A percentile compares a stretch with the other conserved stretches of the same genome.
Conservation (phyloP, 371 early-diverging fungal species). For the Encephalitozoon romaleae region DNA sequence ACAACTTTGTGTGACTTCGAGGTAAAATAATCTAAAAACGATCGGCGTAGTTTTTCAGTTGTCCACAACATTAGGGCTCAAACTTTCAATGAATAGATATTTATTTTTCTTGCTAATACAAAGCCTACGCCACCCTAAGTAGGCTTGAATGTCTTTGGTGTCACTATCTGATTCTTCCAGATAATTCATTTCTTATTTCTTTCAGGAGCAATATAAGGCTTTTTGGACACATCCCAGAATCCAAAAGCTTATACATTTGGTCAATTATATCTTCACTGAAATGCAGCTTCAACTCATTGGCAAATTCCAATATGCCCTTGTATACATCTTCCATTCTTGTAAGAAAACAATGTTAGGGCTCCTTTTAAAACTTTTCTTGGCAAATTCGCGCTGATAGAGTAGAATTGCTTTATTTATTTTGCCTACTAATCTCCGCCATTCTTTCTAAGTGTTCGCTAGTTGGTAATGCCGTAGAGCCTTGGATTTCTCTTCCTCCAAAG, state of each 20-base stretch:
- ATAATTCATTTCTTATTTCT: conserved; percentile 7
- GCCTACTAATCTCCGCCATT: conserved; percentile 47
- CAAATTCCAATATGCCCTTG: not conserved
- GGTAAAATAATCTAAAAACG: conserved; percentile 80
- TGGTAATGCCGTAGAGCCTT: not conserved
- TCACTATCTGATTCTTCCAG: not conserved
- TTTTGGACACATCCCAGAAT: conserved; percentile 18
- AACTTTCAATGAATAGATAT: conserved; percentile 2
- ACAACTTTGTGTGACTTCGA: conserved; percentile 71
- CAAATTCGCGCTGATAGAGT: not conserved
- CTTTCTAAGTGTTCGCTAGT: conserved; percentile 41
- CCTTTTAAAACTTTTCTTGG: not conserved
- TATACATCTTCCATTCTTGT: not conserved
- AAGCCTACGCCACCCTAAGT: not conserved
- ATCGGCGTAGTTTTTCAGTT: conserved; percentile 57
- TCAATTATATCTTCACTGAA: conserved; percentile 22
- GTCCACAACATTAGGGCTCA: conserved; percentile 30
- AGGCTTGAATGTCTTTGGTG: not conserved
- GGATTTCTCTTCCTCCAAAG: conserved; percentile 43
- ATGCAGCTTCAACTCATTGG: conserved; percentile 4
- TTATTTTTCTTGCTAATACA: not conserved
- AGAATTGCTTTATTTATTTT: conserved; percentile 13
- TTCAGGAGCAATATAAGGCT: not conserved
- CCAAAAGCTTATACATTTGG: conserved; percentile 27
- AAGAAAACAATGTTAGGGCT: not conserved